phyloP scores from a whole-genome alignment of 1,284 basidiomycete genomes.

The Ceraceosorus guamensis region DNA sequence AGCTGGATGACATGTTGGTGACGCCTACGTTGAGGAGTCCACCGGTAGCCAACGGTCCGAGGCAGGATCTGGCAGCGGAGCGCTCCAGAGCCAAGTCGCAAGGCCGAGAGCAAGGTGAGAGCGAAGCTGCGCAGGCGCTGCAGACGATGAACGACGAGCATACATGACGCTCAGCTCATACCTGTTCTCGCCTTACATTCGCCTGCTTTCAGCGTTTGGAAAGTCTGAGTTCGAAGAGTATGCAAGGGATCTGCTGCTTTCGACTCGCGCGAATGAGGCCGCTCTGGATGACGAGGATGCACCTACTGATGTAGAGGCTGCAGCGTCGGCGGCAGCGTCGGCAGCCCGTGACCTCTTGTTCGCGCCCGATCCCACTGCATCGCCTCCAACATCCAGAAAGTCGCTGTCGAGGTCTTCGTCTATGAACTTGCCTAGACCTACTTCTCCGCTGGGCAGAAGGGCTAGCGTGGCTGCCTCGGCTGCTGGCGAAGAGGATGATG shows the following conservation, averaged over 20 bases:
- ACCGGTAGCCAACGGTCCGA: too few species aligned
- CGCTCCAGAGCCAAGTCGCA: too few species aligned
- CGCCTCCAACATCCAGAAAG: background rate
- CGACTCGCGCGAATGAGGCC: constrained; percentile 5
- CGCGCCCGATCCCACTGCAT: too few species aligned
- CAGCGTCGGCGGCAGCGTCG: background rate
- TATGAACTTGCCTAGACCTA: background rate
- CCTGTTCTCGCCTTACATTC: too few species aligned
- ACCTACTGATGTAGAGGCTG: constrained; percentile 9
- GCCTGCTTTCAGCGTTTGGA: too few species aligned
- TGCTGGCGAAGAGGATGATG: constrained; percentile 51
- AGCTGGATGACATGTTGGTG: background rate
- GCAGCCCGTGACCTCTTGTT: background rate
- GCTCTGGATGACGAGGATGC: constrained; percentile 5
- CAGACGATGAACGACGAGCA: too few species aligned
- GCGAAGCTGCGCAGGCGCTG: too few species aligned
- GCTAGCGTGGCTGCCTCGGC: constrained; percentile 47
- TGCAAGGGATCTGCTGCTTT: constrained; percentile 1
- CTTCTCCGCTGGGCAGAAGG: constrained; percentile 30
- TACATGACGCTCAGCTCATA: too few species aligned
- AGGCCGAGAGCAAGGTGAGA: too few species aligned
- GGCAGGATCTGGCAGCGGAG: too few species aligned
- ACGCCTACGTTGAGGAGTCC: background rate
- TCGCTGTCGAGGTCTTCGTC: background rate
- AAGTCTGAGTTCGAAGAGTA: background rate